Conservation (phyloP, 805 yeast species). For the Candida sphagnicola region DNA sequence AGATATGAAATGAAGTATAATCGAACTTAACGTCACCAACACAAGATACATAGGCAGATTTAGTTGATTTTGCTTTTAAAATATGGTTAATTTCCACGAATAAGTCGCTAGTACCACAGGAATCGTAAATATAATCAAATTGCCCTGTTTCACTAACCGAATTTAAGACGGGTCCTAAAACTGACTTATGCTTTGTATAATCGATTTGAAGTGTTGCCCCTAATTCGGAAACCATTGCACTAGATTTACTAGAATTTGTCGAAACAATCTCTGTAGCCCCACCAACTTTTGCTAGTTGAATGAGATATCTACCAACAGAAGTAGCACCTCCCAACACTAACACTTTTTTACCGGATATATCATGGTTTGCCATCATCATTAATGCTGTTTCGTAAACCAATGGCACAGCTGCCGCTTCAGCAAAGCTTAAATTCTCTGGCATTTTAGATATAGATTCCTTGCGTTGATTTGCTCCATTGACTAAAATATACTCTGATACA, state of each 20-base stretch:
- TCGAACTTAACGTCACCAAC: slow-evolving; percentile 48
- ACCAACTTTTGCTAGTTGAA: slow-evolving; percentile 50
- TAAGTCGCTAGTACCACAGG: slow-evolving; percentile 56
- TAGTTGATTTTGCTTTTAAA: slow-evolving; percentile 45
- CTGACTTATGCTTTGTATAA: slow-evolving; percentile 45
- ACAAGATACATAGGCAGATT: slow-evolving; percentile 50
- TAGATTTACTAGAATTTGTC: slow-evolving; percentile 50
- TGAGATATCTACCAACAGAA: slow-evolving; percentile 54
- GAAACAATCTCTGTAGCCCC: slow-evolving; percentile 51
- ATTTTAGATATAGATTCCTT: slow-evolving; percentile 6
- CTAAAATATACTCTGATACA: slow-evolving; percentile 37
- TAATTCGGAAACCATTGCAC: slow-evolving; percentile 34
- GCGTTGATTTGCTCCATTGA: slow-evolving; percentile 32
- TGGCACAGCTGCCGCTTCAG: slow-evolving; percentile 65
- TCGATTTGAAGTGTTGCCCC: slow-evolving; percentile 64
- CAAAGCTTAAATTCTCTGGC: slow-evolving; percentile 39
- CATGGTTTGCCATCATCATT: slow-evolving; percentile 27
- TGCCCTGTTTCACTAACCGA: slow-evolving; percentile 27
- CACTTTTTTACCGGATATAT: slow-evolving; percentile 44
- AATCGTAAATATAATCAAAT: slow-evolving; percentile 63
- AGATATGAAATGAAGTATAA: slow-evolving; percentile 2
- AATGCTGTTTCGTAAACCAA: slow-evolving; percentile 63
- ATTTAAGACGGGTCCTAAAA: slow-evolving; percentile 30
- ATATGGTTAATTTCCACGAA: slow-evolving; percentile 32
- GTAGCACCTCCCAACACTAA: slow-evolving; percentile 75